Base-by-base conservation (phyloP, 176 grass and related monocot genomes). In the Paspalum notatum region DNA sequence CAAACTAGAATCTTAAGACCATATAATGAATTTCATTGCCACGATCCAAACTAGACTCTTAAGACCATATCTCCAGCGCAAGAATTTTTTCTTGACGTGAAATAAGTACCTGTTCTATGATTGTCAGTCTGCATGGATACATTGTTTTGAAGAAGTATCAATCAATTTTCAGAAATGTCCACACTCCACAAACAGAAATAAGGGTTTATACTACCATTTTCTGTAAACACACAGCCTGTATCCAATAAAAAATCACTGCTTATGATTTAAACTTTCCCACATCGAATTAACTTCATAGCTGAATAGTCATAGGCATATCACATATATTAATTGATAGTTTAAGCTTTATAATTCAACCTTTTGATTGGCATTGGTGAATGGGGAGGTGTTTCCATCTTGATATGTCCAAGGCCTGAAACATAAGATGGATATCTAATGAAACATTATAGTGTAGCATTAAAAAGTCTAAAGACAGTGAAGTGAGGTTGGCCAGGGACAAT, bases 361-460 rank as follows among this genome's bases (percentile, higher is more conserved):
- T 83, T 89, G 15, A 45, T 76, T 75, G 55, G 52, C 53, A 56
- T 78, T 13, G 92, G 92, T 84, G 92, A 89, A 55, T 84, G 83
- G 22, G 80, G 75, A 82, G 92, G 89, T 65, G 89, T 94, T 89
- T 94, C 89, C 92, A 89, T 91, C 61, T 88, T 75, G 41, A 94
- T 75, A 80, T 89, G 84, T 50, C 89, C 89, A 82, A 94, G 86
- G 75, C 92, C 92, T 94, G 80, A 84, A 76, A 80, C 17, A 81
- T 16, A 89, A 71, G 6, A 78, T 17, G 52, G 66, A 82, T 61
- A 4, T 25, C 5, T 62, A 82, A 26, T 60, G 25, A 69, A 83
- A 27, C 51, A 76, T 46, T 68, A 39, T 49, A 48, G 47, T 49
- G 70, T 65, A 49, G 9, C 66, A 10, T 74, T 45, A 76, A 66